phyloP scores from a whole-genome alignment of 345 rosid genomes.

The Punica granatum region DNA sequence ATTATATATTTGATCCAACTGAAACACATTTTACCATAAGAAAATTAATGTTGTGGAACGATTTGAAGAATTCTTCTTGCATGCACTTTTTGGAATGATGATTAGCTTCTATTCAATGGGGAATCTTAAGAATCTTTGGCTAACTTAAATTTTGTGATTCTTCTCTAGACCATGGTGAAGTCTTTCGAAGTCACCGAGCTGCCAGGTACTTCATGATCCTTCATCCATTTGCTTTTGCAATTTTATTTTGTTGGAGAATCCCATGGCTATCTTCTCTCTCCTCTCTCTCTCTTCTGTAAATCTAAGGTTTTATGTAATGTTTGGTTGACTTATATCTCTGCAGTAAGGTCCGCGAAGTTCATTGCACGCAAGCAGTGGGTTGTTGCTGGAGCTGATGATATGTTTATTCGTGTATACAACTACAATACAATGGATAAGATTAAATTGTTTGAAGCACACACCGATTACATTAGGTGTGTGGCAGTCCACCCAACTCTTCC shows the following conservation, averaged over 20 bases:
- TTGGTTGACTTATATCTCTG: conserved; percentile 8
- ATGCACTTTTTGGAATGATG: not conserved
- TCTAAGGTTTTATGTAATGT: not conserved
- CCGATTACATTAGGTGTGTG: conserved; percentile 90
- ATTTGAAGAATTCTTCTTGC: not conserved
- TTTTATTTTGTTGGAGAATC: not conserved
- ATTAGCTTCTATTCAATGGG: not conserved
- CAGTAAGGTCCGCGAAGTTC: conserved; percentile 97
- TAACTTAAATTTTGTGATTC: conserved; percentile 15
- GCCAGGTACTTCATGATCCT: conserved; percentile 47
- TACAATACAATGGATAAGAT: conserved; percentile 89
- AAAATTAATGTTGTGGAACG: not conserved
- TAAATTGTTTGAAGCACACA: conserved; percentile 95
- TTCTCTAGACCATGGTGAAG: conserved; percentile 65
- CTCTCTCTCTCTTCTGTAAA: not conserved
- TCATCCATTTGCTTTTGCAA: not conserved
- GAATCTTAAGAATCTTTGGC: not conserved
- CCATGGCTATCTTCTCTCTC: not conserved
- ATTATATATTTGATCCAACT: not conserved
- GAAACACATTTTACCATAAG: not conserved
- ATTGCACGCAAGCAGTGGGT: conserved; percentile 85
- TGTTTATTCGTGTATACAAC: conserved; percentile 81
- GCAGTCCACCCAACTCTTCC: conserved; percentile 94
- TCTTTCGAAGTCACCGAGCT: conserved; percentile 82
- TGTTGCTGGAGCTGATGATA: conserved; percentile 94